These are phyloP conservation scores for Dillenia suffruticosa DNA, from an alignment of 164 flowering plant species.

Conservation along the genomic window DNA sequence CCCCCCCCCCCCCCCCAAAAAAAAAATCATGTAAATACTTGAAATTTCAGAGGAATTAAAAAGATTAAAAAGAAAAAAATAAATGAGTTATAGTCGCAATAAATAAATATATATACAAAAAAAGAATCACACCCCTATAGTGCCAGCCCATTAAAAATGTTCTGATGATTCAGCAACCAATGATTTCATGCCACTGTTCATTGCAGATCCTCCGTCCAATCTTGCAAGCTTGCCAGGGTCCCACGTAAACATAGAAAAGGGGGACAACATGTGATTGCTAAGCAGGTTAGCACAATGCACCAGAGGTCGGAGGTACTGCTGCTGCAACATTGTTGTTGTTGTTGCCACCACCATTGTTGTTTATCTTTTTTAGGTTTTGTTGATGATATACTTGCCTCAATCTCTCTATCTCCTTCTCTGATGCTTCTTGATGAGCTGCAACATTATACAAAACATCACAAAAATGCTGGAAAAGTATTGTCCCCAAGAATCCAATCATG, in stretches of 20 bases:
- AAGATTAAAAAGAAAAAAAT: not conserved
- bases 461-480: not conserved
- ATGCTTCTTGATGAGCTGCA: constrained; percentile 83
- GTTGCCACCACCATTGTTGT: not conserved
- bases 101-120: not conserved
- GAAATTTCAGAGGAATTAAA: too few relatives aligned
- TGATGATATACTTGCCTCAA: constrained; percentile 64
- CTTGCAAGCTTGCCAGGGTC: not conserved
- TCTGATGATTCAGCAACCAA: not conserved
- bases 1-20: too few relatives aligned
- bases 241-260: constrained; percentile 1
- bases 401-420: constrained; percentile 82
- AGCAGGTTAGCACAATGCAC: constrained; percentile 3
- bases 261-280: constrained; percentile 16
- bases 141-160: not conserved
- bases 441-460: not conserved
- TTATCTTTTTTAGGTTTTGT: constrained; percentile 51
- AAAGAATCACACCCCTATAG: not conserved
- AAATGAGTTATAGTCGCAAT: not conserved
- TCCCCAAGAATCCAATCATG: too few relatives aligned
- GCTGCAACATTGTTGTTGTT: too few relatives aligned
- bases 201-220: not conserved
- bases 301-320: not conserved
- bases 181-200: too few relatives aligned
- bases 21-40: too few relatives aligned